phyloP scores from a whole-genome alignment of 768 basidiomycete genomes.

The Psilocybe azurescens region DNA sequence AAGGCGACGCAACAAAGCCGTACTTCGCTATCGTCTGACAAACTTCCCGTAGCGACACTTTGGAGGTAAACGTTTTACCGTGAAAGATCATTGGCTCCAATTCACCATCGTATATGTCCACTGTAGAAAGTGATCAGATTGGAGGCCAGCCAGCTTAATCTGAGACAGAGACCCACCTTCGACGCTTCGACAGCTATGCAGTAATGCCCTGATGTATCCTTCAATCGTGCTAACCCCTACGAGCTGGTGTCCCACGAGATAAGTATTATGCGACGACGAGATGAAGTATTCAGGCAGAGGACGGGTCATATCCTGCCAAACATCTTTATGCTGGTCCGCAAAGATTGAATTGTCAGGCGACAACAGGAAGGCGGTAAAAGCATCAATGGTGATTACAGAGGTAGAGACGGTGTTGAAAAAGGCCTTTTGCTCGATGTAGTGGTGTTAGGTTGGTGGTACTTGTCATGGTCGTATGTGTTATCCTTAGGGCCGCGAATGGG shows the following conservation, averaged over 20 bases:
- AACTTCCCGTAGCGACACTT: slow-evolving; percentile 82
- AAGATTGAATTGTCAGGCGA: slow-evolving; percentile 77
- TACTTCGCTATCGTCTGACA: slow-evolving; percentile 90
- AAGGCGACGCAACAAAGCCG: slow-evolving; percentile 92
- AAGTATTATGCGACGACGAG: slow-evolving; percentile 94
- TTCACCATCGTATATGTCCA: slow-evolving; percentile 93
- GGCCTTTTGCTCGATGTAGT: too few species aligned
- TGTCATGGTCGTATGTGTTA: background rate
- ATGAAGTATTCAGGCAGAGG: slow-evolving; percentile 91
- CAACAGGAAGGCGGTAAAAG: slow-evolving; percentile 79
- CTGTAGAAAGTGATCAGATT: slow-evolving; percentile 48
- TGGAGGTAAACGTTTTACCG: slow-evolving; percentile 89
- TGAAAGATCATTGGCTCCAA: slow-evolving; percentile 89
- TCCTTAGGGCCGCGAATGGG: slow-evolving; percentile 31
- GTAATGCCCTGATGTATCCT: slow-evolving; percentile 87
- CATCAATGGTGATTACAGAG: slow-evolving; percentile 56
- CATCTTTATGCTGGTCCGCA: slow-evolving; percentile 45
- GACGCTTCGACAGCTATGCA: slow-evolving; percentile 89
- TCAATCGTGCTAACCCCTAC: slow-evolving; percentile 89
- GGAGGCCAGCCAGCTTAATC: too few species aligned
- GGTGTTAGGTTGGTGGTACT: too few species aligned
- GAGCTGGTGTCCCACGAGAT: slow-evolving; percentile 84
- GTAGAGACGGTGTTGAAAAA: slow-evolving; percentile 6
- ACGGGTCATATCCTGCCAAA: slow-evolving; percentile 86
- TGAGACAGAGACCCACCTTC: slow-evolving; percentile 68